Conservation (phyloP, 2,329 filamentous ascomycete genomes). For the Trichoderma hamatum region DNA sequence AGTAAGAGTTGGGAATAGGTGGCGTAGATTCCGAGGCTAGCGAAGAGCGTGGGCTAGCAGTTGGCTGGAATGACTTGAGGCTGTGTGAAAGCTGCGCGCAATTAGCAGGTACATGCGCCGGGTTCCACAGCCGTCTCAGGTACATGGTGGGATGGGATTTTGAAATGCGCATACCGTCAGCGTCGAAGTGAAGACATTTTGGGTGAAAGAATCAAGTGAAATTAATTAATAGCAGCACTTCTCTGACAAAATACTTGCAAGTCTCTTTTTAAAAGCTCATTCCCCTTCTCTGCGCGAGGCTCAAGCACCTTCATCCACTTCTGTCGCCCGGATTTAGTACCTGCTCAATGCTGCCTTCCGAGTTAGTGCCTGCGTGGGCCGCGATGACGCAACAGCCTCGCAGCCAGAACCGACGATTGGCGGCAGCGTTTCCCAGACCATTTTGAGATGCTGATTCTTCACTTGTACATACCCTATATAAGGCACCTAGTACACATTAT, state of each 20-base stretch:
- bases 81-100: neutral
- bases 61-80: slow-evolving; percentile 4
- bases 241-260: too few species aligned
- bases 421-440: neutral
- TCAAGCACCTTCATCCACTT: neutral
- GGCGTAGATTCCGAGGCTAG: slow-evolving; percentile 15
- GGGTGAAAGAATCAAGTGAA: neutral
- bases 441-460: neutral
- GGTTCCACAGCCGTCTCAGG: neutral
- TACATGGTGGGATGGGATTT: neutral
- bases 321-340: neutral
- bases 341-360: neutral
- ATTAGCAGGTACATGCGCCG: slow-evolving; percentile 6
- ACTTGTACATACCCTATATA: neutral
- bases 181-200: neutral
- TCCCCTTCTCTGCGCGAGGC: too few species aligned
- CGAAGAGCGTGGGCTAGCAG: slow-evolving; percentile 15
- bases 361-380: slow-evolving; percentile 10
- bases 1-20: neutral
- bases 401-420: slow-evolving; percentile 2
- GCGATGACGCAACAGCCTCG: slow-evolving; percentile 21
- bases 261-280: neutral
- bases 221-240: too few species aligned
- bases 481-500: neutral
- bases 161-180: neutral